Base-by-base conservation (phyloP, 2,329 filamentous ascomycete species). In the Nothopassalora personata region DNA sequence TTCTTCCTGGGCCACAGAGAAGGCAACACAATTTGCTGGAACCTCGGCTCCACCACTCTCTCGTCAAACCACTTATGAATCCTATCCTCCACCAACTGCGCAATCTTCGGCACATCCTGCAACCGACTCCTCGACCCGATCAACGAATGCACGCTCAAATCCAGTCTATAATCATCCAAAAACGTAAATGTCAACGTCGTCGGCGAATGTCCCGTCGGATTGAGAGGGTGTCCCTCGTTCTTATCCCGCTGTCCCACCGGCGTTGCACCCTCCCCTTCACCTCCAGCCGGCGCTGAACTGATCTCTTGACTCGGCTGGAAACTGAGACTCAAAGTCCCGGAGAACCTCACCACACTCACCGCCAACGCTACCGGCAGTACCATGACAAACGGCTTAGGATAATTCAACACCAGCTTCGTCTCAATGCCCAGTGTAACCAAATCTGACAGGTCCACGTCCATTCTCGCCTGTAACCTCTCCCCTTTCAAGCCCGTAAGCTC, bases 171-270 rank as follows among this genome's bases (percentile, higher is more conserved):
- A 75, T 94, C 90, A 72, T 93, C 89, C 34, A 93, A 81, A 71
- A 99, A 99, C 58, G 91, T 95, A 74, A 99, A 97, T 0, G 90
- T 90, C 73, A 99, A 88, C 71, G 91, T 95, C 3, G 94, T 96
- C 8, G 72, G 67, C 9, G 73, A 74, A 5, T 68, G 69, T 31
- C 67, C 66, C 2, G 67, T 87, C 67, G 85, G 65, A 36, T 69
- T 72, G 5, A 71, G 58, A 34, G 70, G 70, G 56, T 71, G 69
- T 7, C 69, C 70, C 53, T 71, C 70, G 28, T 70, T 71, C 53
- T 66, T 67, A 5, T 61, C 60, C 50, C 64, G 53, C 63, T 67
- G 33, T 66, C 69, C 43, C 33, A 61, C 47, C 23, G 64, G 59
- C 7, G 57, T 54, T 6, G n/a, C 55, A 46, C 18, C 56, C 49